These are phyloP conservation scores for Cercospora zeina DNA, from an alignment of 2,329 filamentous ascomycete genomes.

Conservation along the genomic window DNA sequence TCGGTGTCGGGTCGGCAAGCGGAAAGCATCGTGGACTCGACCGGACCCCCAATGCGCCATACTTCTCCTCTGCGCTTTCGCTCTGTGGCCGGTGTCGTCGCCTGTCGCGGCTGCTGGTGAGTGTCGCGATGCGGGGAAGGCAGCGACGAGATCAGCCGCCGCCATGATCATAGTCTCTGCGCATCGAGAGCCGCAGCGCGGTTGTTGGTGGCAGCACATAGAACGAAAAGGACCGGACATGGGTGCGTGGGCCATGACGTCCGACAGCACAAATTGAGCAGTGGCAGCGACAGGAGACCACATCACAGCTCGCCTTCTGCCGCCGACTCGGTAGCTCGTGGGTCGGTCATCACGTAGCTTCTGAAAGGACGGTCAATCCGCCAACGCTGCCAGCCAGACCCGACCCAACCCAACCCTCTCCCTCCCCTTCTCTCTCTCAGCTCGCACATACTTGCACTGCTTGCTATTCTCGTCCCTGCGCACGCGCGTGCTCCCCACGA, in stretches of 20 bases:
- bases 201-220: no score
- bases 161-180: no score
- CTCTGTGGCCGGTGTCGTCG: no score
- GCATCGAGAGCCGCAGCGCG: no score
- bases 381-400: not conserved
- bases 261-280: not conserved
- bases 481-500: slow-evolving; percentile 9
- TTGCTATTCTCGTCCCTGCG: not conserved
- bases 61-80: no score
- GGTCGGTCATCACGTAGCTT: not conserved
- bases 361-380: not conserved
- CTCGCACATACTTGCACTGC: not conserved
- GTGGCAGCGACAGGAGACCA: not conserved
- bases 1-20: slow-evolving; percentile 2
- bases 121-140: no score
- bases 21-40: not conserved
- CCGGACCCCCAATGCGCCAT: not conserved
- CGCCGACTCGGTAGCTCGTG: not conserved
- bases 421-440: not conserved
- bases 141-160: no score
- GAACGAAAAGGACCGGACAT: no score
- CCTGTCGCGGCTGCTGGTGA: no score
- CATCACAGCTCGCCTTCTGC: not conserved
- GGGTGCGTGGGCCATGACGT: slow-evolving; percentile 6
- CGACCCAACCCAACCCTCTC: not conserved